Conservation (phyloP, 2,329 filamentous ascomycete genomes). For the Septoria linicola region DNA sequence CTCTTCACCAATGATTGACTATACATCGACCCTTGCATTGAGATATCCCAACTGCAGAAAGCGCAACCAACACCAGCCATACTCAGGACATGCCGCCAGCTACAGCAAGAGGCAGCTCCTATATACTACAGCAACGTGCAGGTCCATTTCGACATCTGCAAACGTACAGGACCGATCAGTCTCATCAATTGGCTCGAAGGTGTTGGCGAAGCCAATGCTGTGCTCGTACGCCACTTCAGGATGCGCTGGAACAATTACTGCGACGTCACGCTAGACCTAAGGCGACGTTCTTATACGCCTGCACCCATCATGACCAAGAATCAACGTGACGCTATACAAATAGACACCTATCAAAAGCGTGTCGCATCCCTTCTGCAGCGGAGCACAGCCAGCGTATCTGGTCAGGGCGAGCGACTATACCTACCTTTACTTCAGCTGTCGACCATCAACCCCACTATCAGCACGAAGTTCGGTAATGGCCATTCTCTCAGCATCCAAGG, state of each 20-base stretch:
- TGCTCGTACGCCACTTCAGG: constrained; percentile 18
- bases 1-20: constrained; percentile 19
- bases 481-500: constrained; percentile 17
- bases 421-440: neutral
- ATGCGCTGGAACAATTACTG: constrained; percentile 24
- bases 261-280: constrained; percentile 23
- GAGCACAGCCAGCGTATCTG: neutral
- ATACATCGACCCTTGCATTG: constrained; percentile 15
- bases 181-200: constrained; percentile 20
- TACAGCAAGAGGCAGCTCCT: constrained; percentile 19
- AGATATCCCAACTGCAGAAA: neutral
- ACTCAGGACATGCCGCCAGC: constrained; percentile 15
- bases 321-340: neutral
- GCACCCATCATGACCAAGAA: neutral
- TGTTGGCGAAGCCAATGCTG: constrained; percentile 16
- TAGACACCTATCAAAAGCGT: constrained; percentile 1
- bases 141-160: constrained; percentile 18
- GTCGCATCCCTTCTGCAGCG: neutral
- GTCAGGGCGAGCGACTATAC: neutral
- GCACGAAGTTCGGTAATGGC: neutral
- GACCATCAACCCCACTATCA: constrained; percentile 1
- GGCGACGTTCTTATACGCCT: neutral
- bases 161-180: neutral
- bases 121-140: constrained; percentile 23
- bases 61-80: constrained; percentile 10